Evolutionary conservation across 2,329 filamentous ascomycete genomes (phyloP).

Genomic region (Clarireedia homoeocarpa): DNA sequence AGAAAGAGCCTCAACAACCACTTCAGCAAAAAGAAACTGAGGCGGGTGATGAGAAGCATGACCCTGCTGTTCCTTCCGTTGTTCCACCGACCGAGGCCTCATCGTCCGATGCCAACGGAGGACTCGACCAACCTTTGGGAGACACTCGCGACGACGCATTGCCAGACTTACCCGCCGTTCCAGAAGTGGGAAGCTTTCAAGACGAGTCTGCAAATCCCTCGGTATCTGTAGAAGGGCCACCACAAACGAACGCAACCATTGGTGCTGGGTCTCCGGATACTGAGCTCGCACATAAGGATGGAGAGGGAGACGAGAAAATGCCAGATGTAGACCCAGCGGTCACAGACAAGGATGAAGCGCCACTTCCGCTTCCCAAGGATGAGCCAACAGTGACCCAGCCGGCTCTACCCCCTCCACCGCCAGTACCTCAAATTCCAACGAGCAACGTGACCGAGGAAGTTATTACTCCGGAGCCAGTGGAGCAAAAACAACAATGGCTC

Average conservation of each 20-base stretch:
- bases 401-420: conserved; percentile 19
- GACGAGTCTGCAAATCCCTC: conserved; percentile 17
- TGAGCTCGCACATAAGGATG: conserved; percentile 17
- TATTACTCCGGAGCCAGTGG: conserved; percentile 19
- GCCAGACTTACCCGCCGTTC: conserved; percentile 26
- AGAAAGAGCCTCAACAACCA: conserved; percentile 24
- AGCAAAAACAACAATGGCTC: conserved; percentile 39
- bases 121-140: conserved; percentile 11
- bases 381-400: conserved; percentile 16
- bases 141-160: conserved; percentile 25
- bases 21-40: conserved; percentile 15
- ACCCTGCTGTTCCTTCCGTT: conserved; percentile 9
- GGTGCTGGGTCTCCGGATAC: not conserved
- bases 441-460: conserved; percentile 15
- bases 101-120: conserved; percentile 18
- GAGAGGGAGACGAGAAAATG: conserved; percentile 22
- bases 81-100: not conserved
- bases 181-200: conserved; percentile 21
- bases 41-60: conserved; percentile 11
- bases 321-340: conserved; percentile 18
- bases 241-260: not conserved
- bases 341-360: conserved; percentile 18
- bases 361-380: conserved; percentile 18
- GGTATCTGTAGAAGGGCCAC: conserved; percentile 8
- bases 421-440: conserved; percentile 22